Conservation (phyloP, 257 asterid genomes). For the Handroanthus guayacan region DNA sequence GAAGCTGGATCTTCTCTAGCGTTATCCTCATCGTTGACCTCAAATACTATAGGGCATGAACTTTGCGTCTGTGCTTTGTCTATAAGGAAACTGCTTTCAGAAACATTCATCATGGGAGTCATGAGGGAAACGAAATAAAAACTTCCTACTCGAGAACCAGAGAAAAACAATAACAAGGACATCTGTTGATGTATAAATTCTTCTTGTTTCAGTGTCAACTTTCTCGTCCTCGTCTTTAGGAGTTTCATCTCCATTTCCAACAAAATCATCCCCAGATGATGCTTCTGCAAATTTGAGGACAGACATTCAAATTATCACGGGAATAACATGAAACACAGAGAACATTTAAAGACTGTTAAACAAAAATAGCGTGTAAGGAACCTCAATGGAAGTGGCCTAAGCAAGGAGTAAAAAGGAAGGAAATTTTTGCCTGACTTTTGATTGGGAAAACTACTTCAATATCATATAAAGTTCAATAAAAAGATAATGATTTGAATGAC, state of each 20-base stretch:
- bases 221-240: conserved; percentile 58
- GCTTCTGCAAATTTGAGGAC: conserved; percentile 68
- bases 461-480: conserved; percentile 6
- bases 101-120: too few species aligned
- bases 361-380: conserved; percentile 13
- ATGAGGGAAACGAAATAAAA: too few species aligned
- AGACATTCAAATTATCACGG: conserved; percentile 28
- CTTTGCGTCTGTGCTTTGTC: not conserved
- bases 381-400: conserved; percentile 15
- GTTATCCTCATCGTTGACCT: conserved; percentile 47
- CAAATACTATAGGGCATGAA: conserved; percentile 45
- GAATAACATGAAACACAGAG: conserved; percentile 14
- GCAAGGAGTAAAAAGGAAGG: conserved; percentile 16
- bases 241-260: conserved; percentile 47
- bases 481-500: conserved; percentile 8
- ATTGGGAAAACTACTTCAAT: not conserved
- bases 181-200: too few species aligned
- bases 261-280: conserved; percentile 69
- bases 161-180: too few species aligned
- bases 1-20: conserved; percentile 45
- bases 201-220: conserved; percentile 27
- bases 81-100: too few species aligned
- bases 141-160: too few species aligned
- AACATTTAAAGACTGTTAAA: conserved; percentile 23
- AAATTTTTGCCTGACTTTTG: not conserved